phyloP scores from a whole-genome alignment of 192 early-diverging fungal species.

The Coemansia sp. region DNA sequence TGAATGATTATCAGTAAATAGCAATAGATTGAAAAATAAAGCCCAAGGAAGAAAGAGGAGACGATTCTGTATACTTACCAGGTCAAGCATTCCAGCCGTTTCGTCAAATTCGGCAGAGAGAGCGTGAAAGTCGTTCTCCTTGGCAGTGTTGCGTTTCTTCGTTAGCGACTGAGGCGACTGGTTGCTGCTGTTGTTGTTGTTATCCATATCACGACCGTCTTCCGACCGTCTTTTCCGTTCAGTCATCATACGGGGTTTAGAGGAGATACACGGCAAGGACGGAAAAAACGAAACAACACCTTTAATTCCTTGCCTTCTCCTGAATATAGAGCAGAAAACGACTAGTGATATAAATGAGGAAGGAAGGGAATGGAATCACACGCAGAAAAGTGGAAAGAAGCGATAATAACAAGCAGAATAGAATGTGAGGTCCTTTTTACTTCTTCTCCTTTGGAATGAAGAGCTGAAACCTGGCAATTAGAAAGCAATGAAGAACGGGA shows the following conservation, averaged over 20 bases:
- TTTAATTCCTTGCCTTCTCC: too few species aligned
- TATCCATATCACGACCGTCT: constrained; percentile 45
- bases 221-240: constrained; percentile 55
- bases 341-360: not conserved
- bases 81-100: constrained; percentile 44
- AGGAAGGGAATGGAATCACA: constrained; percentile 3
- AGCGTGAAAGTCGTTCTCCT: constrained; percentile 37
- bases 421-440: not conserved
- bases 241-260: constrained; percentile 36
- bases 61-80: constrained; percentile 25
- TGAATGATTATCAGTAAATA: not conserved
- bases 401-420: not conserved
- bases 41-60: too few species aligned
- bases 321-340: not conserved
- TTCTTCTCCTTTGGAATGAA: too few species aligned
- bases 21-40: constrained; percentile 1
- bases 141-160: constrained; percentile 52
- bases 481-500: not conserved
- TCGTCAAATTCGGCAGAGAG: constrained; percentile 47
- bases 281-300: not conserved
- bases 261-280: not conserved
- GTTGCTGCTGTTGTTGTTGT: not conserved
- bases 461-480: not conserved
- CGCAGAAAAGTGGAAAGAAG: not conserved
- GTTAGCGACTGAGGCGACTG: constrained; percentile 47